phyloP scores from a whole-genome alignment of 495 filamentous ascomycete species.

The Penicillium robsamsonii region DNA sequence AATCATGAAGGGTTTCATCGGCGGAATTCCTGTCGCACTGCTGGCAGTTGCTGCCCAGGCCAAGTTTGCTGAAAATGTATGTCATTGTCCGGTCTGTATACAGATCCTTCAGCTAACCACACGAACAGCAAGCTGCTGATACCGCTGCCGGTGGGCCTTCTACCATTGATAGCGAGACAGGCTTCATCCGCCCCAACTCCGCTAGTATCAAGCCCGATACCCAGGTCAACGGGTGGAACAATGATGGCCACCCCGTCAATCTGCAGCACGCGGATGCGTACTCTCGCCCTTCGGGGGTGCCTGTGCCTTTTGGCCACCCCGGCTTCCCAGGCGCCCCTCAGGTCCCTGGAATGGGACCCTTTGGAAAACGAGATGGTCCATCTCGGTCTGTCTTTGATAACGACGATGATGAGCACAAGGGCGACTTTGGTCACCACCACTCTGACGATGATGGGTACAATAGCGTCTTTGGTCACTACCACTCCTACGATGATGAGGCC shows the following conservation, averaged over 20 bases:
- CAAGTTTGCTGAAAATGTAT: conserved; percentile 26
- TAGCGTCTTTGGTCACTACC: conserved; percentile 28
- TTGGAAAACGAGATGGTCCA: conserved; percentile 15
- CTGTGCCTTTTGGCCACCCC: not conserved
- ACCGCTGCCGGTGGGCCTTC: conserved; percentile 27
- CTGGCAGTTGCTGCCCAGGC: conserved; percentile 39
- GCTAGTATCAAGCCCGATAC: conserved; percentile 22
- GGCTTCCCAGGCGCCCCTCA: not conserved
- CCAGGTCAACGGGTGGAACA: conserved; percentile 25
- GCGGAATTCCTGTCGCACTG: conserved; percentile 40
- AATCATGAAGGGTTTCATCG: conserved; percentile 43
- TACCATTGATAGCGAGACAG: conserved; percentile 22
- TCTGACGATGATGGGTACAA: too few species aligned
- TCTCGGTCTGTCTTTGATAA: too few species aligned
- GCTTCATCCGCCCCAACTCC: conserved; percentile 16
- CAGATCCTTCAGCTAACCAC: not conserved
- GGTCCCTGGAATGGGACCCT: conserved; percentile 20
- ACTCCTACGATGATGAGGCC: too few species aligned
- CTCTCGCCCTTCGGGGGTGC: conserved; percentile 1
- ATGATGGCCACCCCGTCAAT: conserved; percentile 33
- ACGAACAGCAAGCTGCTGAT: conserved; percentile 13
- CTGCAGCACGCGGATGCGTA: conserved; percentile 25
- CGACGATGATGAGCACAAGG: too few species aligned
- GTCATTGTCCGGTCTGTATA: not conserved
- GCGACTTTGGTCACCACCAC: too few species aligned